These are phyloP conservation scores for Gigaspora rosea DNA, from an alignment of 192 early-diverging fungal species.

Conservation along the genomic window DNA sequence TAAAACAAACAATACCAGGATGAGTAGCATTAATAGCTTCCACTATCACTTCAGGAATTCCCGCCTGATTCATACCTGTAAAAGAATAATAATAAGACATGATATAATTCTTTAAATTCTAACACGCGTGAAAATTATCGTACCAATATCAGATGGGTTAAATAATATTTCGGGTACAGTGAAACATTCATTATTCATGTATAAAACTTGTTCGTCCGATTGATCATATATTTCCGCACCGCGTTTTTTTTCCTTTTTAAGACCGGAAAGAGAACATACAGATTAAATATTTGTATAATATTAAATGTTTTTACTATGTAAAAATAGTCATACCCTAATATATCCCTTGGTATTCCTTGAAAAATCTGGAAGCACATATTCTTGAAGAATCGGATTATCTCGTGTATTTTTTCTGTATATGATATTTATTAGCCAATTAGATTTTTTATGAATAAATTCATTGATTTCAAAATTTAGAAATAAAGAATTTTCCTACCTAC, in stretches of 20 bases:
- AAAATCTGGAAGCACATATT: slow-evolving; percentile 73
- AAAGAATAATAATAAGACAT: background rate
- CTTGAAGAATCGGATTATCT: slow-evolving; percentile 56
- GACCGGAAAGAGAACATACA: background rate
- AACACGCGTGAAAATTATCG: slow-evolving; percentile 4
- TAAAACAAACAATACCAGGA: slow-evolving; percentile 41
- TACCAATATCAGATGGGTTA: slow-evolving; percentile 74
- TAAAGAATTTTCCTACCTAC: slow-evolving; percentile 45
- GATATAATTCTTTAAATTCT: background rate
- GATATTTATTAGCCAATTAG: slow-evolving; percentile 8
- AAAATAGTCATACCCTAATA: slow-evolving; percentile 41
- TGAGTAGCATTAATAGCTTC: slow-evolving; percentile 54
- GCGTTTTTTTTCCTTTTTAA: slow-evolving; percentile 25
- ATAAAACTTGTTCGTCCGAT: slow-evolving; percentile 56
- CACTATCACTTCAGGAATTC: slow-evolving; percentile 67
- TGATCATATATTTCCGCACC: slow-evolving; percentile 21
- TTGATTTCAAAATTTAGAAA: background rate
- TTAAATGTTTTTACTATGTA: background rate
- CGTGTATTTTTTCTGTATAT: slow-evolving; percentile 42
- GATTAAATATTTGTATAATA: background rate
- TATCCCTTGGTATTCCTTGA: slow-evolving; percentile 52
- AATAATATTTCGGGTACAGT: slow-evolving; percentile 77
- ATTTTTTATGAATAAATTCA: background rate
- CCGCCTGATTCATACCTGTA: slow-evolving; percentile 58
- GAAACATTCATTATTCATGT: slow-evolving; percentile 75